Evolutionary conservation across 1,139 yeast species (phyloP).

Genomic region (Debaryomyces psychrophilus): DNA sequence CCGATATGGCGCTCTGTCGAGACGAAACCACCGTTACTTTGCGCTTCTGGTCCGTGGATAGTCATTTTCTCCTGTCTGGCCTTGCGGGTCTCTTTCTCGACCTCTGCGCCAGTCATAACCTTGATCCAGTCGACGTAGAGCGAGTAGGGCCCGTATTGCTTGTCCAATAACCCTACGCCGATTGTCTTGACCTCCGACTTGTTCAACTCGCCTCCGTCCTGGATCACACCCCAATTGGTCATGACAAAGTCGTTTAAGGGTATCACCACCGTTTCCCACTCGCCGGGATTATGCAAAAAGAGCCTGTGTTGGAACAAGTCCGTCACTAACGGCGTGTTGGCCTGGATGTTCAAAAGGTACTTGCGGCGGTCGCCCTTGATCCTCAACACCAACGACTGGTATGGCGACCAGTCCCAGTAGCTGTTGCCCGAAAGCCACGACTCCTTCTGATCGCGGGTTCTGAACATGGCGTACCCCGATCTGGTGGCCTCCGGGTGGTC

Average conservation of each 20-base stretch:
- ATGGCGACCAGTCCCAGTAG: slow-evolving; percentile 67
- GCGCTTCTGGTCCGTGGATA: slow-evolving; percentile 16
- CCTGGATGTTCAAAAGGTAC: slow-evolving; percentile 79
- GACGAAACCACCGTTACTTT: slow-evolving; percentile 19
- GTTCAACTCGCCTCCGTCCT: slow-evolving; percentile 65
- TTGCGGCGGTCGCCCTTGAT: slow-evolving; percentile 77
- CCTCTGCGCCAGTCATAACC: slow-evolving; percentile 63
- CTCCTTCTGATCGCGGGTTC: slow-evolving; percentile 66
- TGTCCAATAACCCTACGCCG: slow-evolving; percentile 80
- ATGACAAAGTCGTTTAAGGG: slow-evolving; percentile 79
- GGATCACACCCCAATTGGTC: slow-evolving; percentile 82
- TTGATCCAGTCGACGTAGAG: slow-evolving; percentile 75
- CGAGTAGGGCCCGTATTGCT: slow-evolving; percentile 76
- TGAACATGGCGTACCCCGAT: slow-evolving; percentile 86
- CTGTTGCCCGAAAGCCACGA: slow-evolving; percentile 50
- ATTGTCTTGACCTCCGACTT: slow-evolving; percentile 68
- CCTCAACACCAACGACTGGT: slow-evolving; percentile 62
- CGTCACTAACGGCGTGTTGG: slow-evolving; percentile 75
- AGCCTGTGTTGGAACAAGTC: slow-evolving; percentile 84
- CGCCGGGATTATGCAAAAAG: slow-evolving; percentile 71
- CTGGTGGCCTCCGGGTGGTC: slow-evolving; percentile 68
- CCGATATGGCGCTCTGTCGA: slow-evolving; percentile 14
- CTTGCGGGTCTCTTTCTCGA: slow-evolving; percentile 38
- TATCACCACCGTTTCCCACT: slow-evolving; percentile 83
- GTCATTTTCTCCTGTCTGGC: slow-evolving; percentile 34